Base-by-base conservation (phyloP, 306 rosid genomes). In the Lathyrus sativus region DNA sequence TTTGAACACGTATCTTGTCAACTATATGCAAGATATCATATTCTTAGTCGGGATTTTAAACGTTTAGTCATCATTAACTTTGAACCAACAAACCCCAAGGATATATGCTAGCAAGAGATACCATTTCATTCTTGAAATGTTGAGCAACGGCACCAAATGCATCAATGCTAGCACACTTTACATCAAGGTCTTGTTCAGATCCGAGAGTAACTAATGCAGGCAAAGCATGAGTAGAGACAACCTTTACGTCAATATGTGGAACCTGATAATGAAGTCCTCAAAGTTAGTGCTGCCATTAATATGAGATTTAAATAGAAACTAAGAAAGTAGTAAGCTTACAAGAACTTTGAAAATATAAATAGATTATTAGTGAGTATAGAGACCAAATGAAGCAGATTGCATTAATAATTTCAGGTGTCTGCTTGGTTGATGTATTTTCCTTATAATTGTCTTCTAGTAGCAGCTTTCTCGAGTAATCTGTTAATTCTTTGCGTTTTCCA, bases 1-100 rank as follows among this genome's bases (percentile, higher is more conserved):
- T 90, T 84, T 93, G 98, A 76, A 90, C 90, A 15, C 97, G 89
- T 83, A 93, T 90, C 84, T 93, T 90, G 67, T 93, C 98, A 62
- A 93, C 92, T 79, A 93, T 90, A 97, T 90, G 75, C 74, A 48
- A 73, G 45, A 56, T 50, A 5, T 59, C 14, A 24, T 55, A 29
- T 44, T 29, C 60, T 26, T 58, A 58, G 45, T 80, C 57, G 79
- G 80, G 39, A 55, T 49, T 29, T 39, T 75, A 38, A 49, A 44
- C n/a, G 53, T 60, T 67, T 45, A 69, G 49, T 53, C 41, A 60
- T 68, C 54, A 79, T 31, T 19, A 48, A 69, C 57, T 49, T 28
- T 49, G 39, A 5, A 54, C 55, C 51, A 55, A 66, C 43, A 65
- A 67, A 71, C 66, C 57, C 54, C 51, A 62, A 54, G 53, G 62